Conservation (phyloP, 352 stramenopile species). For the Globisporangium paroecandrum region DNA sequence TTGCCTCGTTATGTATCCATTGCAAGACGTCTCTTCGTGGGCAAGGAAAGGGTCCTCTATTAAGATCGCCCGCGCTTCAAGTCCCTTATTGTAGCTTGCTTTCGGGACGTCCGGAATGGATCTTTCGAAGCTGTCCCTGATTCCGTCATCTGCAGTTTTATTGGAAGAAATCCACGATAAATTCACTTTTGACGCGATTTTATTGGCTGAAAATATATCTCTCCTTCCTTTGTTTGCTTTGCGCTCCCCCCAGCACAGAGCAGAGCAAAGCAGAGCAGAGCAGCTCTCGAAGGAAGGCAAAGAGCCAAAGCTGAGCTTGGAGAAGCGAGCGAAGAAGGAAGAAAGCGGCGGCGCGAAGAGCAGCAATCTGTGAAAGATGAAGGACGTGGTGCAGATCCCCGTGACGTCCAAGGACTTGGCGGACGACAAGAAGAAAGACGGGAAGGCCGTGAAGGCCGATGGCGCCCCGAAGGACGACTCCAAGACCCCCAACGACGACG, state of each 20-base stretch:
- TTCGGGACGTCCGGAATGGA: conserved; percentile 13
- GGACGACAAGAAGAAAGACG: conserved; percentile 39
- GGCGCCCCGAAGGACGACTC: conserved; percentile 25
- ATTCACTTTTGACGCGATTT: neutral
- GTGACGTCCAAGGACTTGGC: conserved; percentile 56
- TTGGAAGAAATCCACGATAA: conserved; percentile 16
- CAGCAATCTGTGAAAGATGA: conserved; percentile 35
- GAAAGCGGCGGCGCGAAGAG: conserved; percentile 20
- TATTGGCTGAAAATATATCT: conserved; percentile 22
- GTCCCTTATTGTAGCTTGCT: neutral
- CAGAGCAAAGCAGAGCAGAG: neutral
- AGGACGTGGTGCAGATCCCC: conserved; percentile 56
- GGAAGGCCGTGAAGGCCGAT: conserved; percentile 19
- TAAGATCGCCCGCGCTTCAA: neutral
- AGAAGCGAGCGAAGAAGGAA: conserved; percentile 20
- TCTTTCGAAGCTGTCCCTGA: conserved; percentile 15
- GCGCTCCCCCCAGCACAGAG: conserved; percentile 12
- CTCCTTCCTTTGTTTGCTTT: conserved; percentile 4
- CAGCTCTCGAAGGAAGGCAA: neutral
- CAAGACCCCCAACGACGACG: conserved; percentile 40
- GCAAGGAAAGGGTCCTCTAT: neutral
- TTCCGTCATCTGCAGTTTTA: neutral
- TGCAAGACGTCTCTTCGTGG: conserved; percentile 7
- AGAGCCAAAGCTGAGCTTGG: neutral
- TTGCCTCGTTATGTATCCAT: neutral